Conservation (phyloP, 1,139 yeast genomes). For the Blastobotrys proliferans region DNA sequence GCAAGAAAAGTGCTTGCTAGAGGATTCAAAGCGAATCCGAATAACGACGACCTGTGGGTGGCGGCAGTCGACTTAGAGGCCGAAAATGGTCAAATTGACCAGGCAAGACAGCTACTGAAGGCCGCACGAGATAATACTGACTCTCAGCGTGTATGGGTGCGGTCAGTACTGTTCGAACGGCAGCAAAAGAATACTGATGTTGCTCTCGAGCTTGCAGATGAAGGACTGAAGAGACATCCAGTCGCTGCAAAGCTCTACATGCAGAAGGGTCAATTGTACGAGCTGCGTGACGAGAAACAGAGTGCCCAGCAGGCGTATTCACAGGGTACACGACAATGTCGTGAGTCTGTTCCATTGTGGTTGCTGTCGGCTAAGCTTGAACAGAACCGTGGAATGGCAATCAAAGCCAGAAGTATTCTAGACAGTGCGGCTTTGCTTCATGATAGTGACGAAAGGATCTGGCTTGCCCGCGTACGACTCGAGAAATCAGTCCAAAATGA, state of each 20-base stretch:
- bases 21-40: slow-evolving; percentile 44
- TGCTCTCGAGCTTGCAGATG: slow-evolving; percentile 42
- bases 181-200: slow-evolving; percentile 20
- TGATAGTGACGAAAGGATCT: slow-evolving; percentile 47
- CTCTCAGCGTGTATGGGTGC: slow-evolving; percentile 54
- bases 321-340: slow-evolving; percentile 48
- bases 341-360: slow-evolving; percentile 52
- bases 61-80: slow-evolving; percentile 65
- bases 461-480: slow-evolving; percentile 55
- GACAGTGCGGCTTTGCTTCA: slow-evolving; percentile 62
- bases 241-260: slow-evolving; percentile 48
- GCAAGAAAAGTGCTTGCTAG: slow-evolving; percentile 53
- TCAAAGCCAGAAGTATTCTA: slow-evolving; percentile 67
- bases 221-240: slow-evolving; percentile 48
- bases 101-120: slow-evolving; percentile 44
- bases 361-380: slow-evolving; percentile 49
- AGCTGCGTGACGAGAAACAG: slow-evolving; percentile 32
- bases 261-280: slow-evolving; percentile 55
- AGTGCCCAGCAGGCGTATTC: slow-evolving; percentile 49
- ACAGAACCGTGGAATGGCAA: slow-evolving; percentile 40
- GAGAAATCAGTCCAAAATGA: slow-evolving; percentile 45
- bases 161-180: slow-evolving; percentile 53
- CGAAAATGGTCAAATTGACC: slow-evolving; percentile 37
- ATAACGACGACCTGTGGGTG: slow-evolving; percentile 58
- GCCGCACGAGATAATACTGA: slow-evolving; percentile 39